Base-by-base conservation (phyloP, 23 red algal species). In the Chondrus crispus region DNA sequence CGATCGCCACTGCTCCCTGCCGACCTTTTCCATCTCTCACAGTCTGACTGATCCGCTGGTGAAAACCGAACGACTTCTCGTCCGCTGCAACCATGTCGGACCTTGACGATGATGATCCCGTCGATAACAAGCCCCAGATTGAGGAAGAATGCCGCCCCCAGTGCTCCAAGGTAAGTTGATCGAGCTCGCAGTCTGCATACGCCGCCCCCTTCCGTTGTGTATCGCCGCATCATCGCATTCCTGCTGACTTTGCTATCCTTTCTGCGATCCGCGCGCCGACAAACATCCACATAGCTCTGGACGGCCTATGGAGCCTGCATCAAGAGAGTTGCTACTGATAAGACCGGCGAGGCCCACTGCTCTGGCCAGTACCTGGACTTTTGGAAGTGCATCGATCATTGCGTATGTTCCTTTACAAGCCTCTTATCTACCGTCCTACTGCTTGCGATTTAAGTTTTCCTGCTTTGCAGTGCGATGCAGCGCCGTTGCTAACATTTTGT, bases 321-420 rank as follows among this genome's bases (percentile, higher is more conserved):
- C 37, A 84, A 84, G 12, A 80, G 97, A 46, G 85, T 98, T 33
- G 80, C 94, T 85, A 84, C 84, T 16, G 94, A 93, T 44, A 91
- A 81, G 16, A 91, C 79, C 38, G 97, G 94, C 13, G 97, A 98
- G 53, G 97, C 97, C 22, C 97, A 98, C 82, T 98, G 97, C 82
- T 95, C 93, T 74, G 97, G 97, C 12, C 97, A 98, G 76, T 98
- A 95, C 66, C 86, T 98, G 44, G 96, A 98, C 75, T 98, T 98
- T 71, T 98, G 93, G 93, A 85, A 82, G 33, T 98, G 96, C 80
- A 91, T 98, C 4, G 96, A 98, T 73, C 70, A 89, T 40, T 98
- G 96, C 76, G 96, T 93, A 93, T 20, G 92, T 94, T 48, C 8
- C 4, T 19, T 24, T 69, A 18, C 45, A n/a, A n/a, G n/a, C n/a